Evolutionary conservation across 768 basidiomycete genomes (phyloP).

Genomic region (Podaxis mareebaensis): DNA sequence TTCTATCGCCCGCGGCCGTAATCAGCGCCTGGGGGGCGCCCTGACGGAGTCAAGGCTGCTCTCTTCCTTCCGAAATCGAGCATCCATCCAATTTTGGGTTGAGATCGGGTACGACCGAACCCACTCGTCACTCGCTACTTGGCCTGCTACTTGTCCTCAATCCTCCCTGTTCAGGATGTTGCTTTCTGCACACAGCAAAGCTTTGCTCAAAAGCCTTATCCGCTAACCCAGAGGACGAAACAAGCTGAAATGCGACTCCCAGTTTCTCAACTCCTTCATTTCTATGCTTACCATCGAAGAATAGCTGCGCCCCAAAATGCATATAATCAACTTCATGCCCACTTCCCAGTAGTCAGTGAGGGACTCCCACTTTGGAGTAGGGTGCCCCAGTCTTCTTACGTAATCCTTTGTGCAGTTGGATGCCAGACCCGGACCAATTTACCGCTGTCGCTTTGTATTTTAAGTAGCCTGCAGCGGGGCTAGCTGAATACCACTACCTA

Average conservation of each 20-base stretch:
- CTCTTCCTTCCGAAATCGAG: too few species aligned
- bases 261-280: constrained; percentile 64
- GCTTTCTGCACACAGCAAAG: constrained; percentile 64
- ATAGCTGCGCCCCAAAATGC: constrained; percentile 33
- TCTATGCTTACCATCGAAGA: constrained; percentile 72
- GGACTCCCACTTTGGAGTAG: constrained; percentile 70
- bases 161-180: constrained; percentile 27
- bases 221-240: constrained; percentile 55
- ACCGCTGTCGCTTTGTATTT: too few species aligned
- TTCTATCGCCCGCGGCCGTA: too few species aligned
- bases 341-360: not conserved
- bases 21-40: too few species aligned
- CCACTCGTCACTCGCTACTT: too few species aligned
- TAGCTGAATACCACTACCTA: too few species aligned
- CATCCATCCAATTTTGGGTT: too few species aligned
- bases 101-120: too few species aligned
- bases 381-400: constrained; percentile 74
- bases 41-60: too few species aligned
- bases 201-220: constrained; percentile 69
- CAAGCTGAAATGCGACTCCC: constrained; percentile 81
- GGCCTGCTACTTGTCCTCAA: too few species aligned
- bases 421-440: too few species aligned
- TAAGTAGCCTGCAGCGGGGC: too few species aligned
- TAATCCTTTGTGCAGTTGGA: constrained; percentile 40
- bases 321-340: not conserved